Base-by-base conservation (phyloP, 1,139 yeast species). In the Magnusiomyces tetraspermus region DNA sequence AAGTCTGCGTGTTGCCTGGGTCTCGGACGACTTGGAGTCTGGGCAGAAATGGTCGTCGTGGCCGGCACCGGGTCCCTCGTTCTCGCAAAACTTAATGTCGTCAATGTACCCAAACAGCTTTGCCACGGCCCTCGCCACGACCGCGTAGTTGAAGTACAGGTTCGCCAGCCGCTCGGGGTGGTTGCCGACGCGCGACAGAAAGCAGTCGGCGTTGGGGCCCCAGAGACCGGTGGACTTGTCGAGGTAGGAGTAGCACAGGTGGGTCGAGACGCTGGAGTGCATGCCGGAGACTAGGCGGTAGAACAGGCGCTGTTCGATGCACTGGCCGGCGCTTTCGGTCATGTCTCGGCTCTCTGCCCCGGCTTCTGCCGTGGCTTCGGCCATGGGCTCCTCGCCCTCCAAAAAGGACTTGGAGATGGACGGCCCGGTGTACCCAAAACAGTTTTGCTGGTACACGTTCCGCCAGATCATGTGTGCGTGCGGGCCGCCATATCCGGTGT, bases 241-340 rank as follows among this genome's bases (percentile, higher is more conserved):
- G 63, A 87, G 76, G 67, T 80, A 88, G 63, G 92, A 97, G 64
- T 85, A 86, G 30, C 96, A 82, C 57, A 94, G 74, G 69, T 94
- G 99, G 1, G 95, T 89, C 8, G 95, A 94, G 58, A 94, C 89
- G 3, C 96, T 87, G 1, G 97, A 89, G 67, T 94, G 99, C 85
- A 94, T 79, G 1, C 99, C 99, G 46, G 95, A 83, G 21, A 94
- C 76, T 53, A 94, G 71, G 59, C 95, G 78, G 70, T 85, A 90
- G 64, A 94, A 94, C 46, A 89, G 79, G 60, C 89, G 82, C 71
- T 90, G 92, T 63, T 94, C 97, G 13, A 76, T 67, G 67, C 97
- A 89, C 58, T 74, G 76, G 42, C 77, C 83, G 30, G 73, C 76
- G 40, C 71, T 70, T 45, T 62, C 49, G 28, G 55, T 97, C 11